Percentiles rank a stretch among this genome's conserved stretches.
Evolutionary conservation across 108 stramenopile genomes (phyloP).

Genomic region (Chaetoceros tenuissimus): DNA sequence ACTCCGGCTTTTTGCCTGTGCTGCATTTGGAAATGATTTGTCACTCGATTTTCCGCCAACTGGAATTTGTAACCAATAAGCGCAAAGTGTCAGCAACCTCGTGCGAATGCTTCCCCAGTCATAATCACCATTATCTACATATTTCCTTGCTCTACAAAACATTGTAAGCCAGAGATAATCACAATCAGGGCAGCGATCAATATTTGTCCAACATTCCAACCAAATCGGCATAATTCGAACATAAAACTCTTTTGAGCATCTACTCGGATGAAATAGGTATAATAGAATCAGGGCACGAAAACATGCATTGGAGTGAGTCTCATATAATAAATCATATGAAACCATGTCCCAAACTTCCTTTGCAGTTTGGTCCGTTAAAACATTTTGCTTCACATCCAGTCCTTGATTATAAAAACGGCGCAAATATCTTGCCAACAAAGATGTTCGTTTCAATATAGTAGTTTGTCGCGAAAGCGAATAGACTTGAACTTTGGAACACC

Average conservation of each 20-base stretch:
- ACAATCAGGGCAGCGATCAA: conserved; percentile 81
- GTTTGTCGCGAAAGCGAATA: conserved; percentile 45
- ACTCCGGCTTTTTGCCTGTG: conserved; percentile 34
- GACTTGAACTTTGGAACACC: conserved; percentile 37
- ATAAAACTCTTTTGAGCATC: conserved; percentile 56
- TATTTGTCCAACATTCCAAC: conserved; percentile 65
- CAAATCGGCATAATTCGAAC: conserved; percentile 40
- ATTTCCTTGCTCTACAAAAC: conserved; percentile 75
- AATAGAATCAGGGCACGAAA: conserved; percentile 69
- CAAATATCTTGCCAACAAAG: conserved; percentile 63
- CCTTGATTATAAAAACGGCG: conserved; percentile 81
- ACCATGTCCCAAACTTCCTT: conserved; percentile 61
- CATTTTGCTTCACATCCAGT: conserved; percentile 12
- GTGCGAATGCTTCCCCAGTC: conserved; percentile 70
- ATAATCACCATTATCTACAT: conserved; percentile 32
- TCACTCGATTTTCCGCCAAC: conserved; percentile 67
- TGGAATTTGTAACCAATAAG: conserved; percentile 82
- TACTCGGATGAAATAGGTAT: conserved; percentile 76
- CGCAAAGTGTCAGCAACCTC: conserved; percentile 53
- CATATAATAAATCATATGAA: conserved; percentile 52
- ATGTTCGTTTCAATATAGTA: conserved; percentile 53
- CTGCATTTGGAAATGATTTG: conserved; percentile 62
- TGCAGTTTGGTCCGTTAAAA: conserved; percentile 41
- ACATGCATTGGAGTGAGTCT: conserved; percentile 77
- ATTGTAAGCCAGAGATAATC: conserved; percentile 81